Percentiles rank a stretch among this genome's conserved stretches.
phyloP scores from a whole-genome alignment of 2,329 filamentous ascomycete species.

The Aspergillus caelatus region DNA sequence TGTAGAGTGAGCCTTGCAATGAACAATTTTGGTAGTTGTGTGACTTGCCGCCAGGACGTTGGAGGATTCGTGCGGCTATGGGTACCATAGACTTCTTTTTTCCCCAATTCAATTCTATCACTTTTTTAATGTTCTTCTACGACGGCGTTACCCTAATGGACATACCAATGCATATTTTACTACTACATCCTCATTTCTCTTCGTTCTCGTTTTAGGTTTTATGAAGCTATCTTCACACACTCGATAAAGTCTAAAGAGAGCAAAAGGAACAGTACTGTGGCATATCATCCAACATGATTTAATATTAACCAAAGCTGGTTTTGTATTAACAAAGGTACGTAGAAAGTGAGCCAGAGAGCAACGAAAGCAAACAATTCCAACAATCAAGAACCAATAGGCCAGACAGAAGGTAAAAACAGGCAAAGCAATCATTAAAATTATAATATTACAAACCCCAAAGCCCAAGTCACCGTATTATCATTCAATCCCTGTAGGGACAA shows the following conservation, averaged over 20 bases:
- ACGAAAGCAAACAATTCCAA: background rate
- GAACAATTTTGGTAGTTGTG: constrained; percentile 96
- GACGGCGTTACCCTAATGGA: background rate
- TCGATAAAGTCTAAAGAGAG: background rate
- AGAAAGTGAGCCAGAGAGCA: background rate
- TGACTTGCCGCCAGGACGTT: constrained; percentile 88
- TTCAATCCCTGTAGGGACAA: background rate
- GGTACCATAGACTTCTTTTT: constrained; percentile 62
- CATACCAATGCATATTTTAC: constrained; percentile 1
- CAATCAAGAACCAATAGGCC: background rate
- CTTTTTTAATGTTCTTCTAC: background rate
- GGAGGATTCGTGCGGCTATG: constrained; percentile 88
- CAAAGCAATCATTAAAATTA: background rate
- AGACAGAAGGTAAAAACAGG: background rate
- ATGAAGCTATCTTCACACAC: background rate
- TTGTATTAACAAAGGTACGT: background rate
- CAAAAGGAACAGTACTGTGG: background rate
- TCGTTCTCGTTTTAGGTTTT: background rate
- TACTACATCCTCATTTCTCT: background rate
- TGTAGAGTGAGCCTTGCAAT: constrained; percentile 90
- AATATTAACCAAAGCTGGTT: background rate
- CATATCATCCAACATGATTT: background rate
- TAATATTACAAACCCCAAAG: background rate
- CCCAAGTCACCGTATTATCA: background rate
- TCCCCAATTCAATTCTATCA: background rate